phyloP scores from a whole-genome alignment of 2,329 filamentous ascomycete species.

The Penicillium digitatum region DNA sequence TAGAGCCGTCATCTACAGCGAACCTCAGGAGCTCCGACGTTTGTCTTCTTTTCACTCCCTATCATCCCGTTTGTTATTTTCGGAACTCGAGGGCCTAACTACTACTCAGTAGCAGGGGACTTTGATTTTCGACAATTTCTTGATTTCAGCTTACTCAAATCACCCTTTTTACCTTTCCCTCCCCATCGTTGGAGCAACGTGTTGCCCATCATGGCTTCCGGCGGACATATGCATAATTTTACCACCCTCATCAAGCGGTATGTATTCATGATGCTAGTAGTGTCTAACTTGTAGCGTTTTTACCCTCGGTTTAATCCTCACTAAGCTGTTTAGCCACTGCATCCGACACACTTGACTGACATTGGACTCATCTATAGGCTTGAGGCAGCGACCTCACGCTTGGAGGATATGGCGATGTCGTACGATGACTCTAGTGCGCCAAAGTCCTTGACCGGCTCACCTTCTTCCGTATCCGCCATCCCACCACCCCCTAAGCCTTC shows the following conservation, averaged over 20 bases:
- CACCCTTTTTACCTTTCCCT: background rate
- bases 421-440: constrained; percentile 50
- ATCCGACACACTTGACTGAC: constrained; percentile 26
- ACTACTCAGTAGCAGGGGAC: background rate
- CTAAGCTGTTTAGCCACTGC: background rate
- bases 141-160: background rate
- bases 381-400: constrained; percentile 90
- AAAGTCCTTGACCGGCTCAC: constrained; percentile 30
- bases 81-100: background rate
- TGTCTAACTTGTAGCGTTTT: background rate
- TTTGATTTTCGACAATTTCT: background rate
- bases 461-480: constrained; percentile 22
- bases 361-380: constrained; percentile 64
- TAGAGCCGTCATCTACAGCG: constrained; percentile 17
- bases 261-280: constrained; percentile 30
- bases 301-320: background rate
- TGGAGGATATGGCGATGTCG: constrained; percentile 91
- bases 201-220: constrained; percentile 57
- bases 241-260: constrained; percentile 98
- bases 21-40: constrained; percentile 19
- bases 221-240: constrained; percentile 87
- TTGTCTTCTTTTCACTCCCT: constrained; percentile 9
- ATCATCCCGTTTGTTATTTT: background rate
- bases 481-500: constrained; percentile 29
- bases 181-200: constrained; percentile 18